Base-by-base conservation (phyloP, 2,329 filamentous ascomycete species). In the Verticillium dahliae region DNA sequence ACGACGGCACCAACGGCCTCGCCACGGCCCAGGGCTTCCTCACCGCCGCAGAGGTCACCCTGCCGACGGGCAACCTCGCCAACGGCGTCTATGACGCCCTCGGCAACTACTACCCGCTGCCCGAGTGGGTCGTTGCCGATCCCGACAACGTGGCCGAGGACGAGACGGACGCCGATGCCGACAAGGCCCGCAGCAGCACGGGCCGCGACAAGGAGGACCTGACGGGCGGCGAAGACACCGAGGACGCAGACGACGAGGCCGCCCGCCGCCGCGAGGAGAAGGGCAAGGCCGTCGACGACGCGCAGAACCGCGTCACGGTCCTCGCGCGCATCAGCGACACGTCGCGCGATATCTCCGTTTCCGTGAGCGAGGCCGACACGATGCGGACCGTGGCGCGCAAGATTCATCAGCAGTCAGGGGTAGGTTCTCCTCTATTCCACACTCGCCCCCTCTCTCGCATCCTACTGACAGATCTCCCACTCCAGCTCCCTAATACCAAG, bases 21-120 rank as follows among this genome's bases (percentile, higher is more conserved):
- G 80, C 78, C 34, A 91, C 88, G 2, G 93, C 93, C 6, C 92
- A 97, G 77, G 85, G 83, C 61, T 89, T 97, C 61, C 76, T 97
- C 6, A 86, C 89, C 69, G 92, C 92, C 1, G 89, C 87, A 9
- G 92, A 88, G 31, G 83, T 93, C 37, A 92, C 89, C 0, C 75
- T 92, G 13, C 90, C 90, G 0, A 90, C 88, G 0, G 90, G 90
- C 0, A 83, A 92, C 68, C 74, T 93, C 22, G 84, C 85, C 45
- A 85, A 90, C 61, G 90, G 90, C 10, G 87, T 82, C 18, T 94
- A 92, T 68, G 90, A 93, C 71, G 76, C 85, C 41, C 78, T 87
- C 58, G 90, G 90, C 1, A 87, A 85, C 62, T 83, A 88, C 62
- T 94, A 94, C 69, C 77, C 83, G 6, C 71, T 93, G 10, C 87